Base-by-base conservation (phyloP, 1,284 basidiomycete species). In the Schizophyllum commune region DNA sequence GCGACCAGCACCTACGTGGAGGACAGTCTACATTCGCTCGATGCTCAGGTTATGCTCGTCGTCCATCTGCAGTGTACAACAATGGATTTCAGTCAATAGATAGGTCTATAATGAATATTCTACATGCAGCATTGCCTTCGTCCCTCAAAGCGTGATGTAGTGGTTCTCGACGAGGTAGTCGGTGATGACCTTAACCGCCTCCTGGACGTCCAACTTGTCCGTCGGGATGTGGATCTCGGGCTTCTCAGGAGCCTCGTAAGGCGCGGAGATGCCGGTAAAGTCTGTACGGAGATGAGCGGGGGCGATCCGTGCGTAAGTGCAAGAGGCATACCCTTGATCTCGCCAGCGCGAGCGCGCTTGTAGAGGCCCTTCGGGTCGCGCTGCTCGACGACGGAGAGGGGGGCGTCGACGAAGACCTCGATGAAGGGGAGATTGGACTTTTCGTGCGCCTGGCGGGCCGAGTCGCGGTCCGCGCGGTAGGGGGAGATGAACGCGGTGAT, bases 401-500 rank as follows among this genome's bases (percentile, higher is more conserved):
- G 94, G 0, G 95, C 96, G 74, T 99, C 96, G 59, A 98, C 82
- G 71, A 89, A 99, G 32, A 99, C 95, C 75, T 98, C 96, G 67
- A 99, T 74, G 74, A 99, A 99, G 51, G 88, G 86, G 55, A 98
- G 72, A 62, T 82, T 77, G 22, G 85, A 78, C 64, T 84, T 80
- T 56, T 84, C 79, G 76, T 99, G 96, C 52, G 99, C 81, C 65
- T 88, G 79, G 59, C 97, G 86, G 27, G 93, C 97, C 62, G 91
- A 74, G 19, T 86, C 82, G 56, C 96, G 88, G 79, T 99, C 97
- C 4, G 87, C 84, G 56, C 86, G 83, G 74, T 95, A 98, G n/a
- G 97, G 97, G 6, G 96, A 98, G 75, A 99, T 99, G 79, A 99
- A 99, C 32, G 96, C 96, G 7, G 97, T 97, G 71, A 98, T 83